These are phyloP conservation scores for Clathrus columnatus DNA, from an alignment of 768 basidiomycete genomes.

Conservation along the genomic window DNA sequence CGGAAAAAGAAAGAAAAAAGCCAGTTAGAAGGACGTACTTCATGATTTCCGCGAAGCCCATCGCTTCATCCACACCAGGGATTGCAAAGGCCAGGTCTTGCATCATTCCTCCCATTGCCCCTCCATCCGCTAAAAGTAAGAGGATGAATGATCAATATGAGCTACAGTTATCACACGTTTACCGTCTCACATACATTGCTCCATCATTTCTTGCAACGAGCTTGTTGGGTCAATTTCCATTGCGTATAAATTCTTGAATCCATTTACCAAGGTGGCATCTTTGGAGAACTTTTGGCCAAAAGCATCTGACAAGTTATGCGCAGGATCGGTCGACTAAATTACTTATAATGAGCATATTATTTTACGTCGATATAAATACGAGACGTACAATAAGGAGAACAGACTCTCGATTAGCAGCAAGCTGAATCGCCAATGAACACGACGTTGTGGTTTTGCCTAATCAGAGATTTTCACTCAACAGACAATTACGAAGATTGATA, in stretches of 20 bases:
- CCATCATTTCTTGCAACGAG: constrained; percentile 98
- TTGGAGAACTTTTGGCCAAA: constrained; percentile 99
- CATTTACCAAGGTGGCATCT: constrained; percentile 96
- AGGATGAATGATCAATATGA: neutral
- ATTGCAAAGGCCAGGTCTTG: constrained; percentile 99
- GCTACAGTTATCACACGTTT: too few species aligned
- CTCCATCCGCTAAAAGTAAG: constrained; percentile 65
- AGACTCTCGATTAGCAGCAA: constrained; percentile 84
- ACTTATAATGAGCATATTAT: constrained; percentile 2
- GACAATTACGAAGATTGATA: neutral
- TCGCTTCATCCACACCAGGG: constrained; percentile 98
- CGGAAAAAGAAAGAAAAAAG: neutral
- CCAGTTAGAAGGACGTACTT: constrained; percentile 49
- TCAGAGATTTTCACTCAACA: neutral
- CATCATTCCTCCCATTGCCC: constrained; percentile 99
- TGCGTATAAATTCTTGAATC: constrained; percentile 91
- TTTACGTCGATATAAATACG: neutral
- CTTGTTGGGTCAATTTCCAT: constrained; percentile 99
- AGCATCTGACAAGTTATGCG: constrained; percentile 97
- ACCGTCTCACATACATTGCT: constrained; percentile 80
- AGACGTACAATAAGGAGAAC: constrained; percentile 85
- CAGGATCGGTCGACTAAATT: constrained; percentile 92
- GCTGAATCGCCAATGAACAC: constrained; percentile 94
- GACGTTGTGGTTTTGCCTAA: constrained; percentile 97
- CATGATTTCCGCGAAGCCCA: constrained; percentile 99